phyloP scores from a whole-genome alignment of 2,329 filamentous ascomycete genomes.

The Aspergillus fructus region DNA sequence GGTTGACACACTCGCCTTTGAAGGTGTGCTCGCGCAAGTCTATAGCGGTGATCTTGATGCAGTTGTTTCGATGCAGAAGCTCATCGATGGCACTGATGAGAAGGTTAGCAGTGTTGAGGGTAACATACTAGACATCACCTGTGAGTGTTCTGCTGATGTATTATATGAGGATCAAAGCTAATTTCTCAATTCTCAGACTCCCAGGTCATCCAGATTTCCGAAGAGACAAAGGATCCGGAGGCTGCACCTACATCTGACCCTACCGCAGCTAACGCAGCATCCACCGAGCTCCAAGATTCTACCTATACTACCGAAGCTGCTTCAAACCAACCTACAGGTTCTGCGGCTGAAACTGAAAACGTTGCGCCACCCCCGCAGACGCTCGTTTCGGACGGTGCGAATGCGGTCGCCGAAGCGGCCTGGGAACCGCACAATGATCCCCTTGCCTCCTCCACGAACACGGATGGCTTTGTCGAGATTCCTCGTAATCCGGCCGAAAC shows the following conservation, averaged over 20 bases:
- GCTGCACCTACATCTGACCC: slow-evolving; percentile 50
- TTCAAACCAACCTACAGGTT: slow-evolving; percentile 44
- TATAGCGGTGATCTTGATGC: slow-evolving; percentile 63
- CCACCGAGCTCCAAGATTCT: slow-evolving; percentile 57
- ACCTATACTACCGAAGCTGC: slow-evolving; percentile 57
- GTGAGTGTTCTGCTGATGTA: slow-evolving; percentile 43
- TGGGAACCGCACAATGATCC: slow-evolving; percentile 56
- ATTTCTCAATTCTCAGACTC: slow-evolving; percentile 40
- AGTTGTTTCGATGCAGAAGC: slow-evolving; percentile 58
- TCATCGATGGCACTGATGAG: slow-evolving; percentile 61
- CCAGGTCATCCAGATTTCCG: slow-evolving; percentile 52
- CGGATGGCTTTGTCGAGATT: slow-evolving; percentile 74
- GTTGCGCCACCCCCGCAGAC: slow-evolving; percentile 39
- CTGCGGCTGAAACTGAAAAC: slow-evolving; percentile 23
- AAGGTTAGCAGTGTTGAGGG: slow-evolving; percentile 59
- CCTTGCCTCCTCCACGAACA: slow-evolving; percentile 47
- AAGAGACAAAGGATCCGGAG: slow-evolving; percentile 37
- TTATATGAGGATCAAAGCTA: not conserved
- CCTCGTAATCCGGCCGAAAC: slow-evolving; percentile 73
- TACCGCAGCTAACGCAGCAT: slow-evolving; percentile 59
- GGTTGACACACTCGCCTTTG: slow-evolving; percentile 61
- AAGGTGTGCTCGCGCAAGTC: slow-evolving; percentile 62
- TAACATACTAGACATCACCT: slow-evolving; percentile 54
- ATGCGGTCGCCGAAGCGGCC: slow-evolving; percentile 50
- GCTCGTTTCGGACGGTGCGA: slow-evolving; percentile 43